These are phyloP conservation scores for Exserohilum rostratum DNA, from an alignment of 2,329 filamentous ascomycete species.

Conservation along the genomic window DNA sequence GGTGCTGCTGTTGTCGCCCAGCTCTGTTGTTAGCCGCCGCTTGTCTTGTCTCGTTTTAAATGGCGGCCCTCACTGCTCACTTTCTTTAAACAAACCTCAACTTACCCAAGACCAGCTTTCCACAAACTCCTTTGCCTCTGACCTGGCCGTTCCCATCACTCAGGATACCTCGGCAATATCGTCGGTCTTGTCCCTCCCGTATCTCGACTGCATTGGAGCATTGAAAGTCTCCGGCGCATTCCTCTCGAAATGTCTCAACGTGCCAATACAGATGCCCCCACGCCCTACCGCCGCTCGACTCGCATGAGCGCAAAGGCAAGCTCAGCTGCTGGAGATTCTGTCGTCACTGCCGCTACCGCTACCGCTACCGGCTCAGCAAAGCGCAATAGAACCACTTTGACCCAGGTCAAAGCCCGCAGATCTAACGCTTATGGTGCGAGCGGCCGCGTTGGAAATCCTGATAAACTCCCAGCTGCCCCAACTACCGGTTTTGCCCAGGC, in stretches of 20 bases:
- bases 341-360: conserved; percentile 21
- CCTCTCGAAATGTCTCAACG: conserved; percentile 30
- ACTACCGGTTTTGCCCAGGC: conserved; percentile 43
- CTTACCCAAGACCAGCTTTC: conserved; percentile 3
- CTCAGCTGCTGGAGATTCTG: conserved; percentile 35
- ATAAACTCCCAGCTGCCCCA: conserved; percentile 32
- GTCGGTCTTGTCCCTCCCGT: background rate
- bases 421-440: conserved; percentile 48
- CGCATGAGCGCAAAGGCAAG: conserved; percentile 35
- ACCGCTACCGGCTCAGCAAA: conserved; percentile 24
- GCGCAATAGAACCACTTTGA: conserved; percentile 34
- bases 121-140: background rate
- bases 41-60: background rate
- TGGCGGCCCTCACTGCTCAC: background rate
- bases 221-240: background rate
- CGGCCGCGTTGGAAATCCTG: conserved; percentile 40
- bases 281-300: conserved; percentile 38
- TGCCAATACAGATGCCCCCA: conserved; percentile 29
- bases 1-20: conserved; percentile 1
- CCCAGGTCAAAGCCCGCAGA: conserved; percentile 38
- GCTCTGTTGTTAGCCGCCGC: background rate
- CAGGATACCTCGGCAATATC: background rate
- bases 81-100: conserved; percentile 1
- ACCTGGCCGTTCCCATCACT: background rate
- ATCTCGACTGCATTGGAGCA: background rate